Evolutionary conservation across 2,329 filamentous ascomycete genomes (phyloP).

Genomic region (Fusarium pilosicola): DNA sequence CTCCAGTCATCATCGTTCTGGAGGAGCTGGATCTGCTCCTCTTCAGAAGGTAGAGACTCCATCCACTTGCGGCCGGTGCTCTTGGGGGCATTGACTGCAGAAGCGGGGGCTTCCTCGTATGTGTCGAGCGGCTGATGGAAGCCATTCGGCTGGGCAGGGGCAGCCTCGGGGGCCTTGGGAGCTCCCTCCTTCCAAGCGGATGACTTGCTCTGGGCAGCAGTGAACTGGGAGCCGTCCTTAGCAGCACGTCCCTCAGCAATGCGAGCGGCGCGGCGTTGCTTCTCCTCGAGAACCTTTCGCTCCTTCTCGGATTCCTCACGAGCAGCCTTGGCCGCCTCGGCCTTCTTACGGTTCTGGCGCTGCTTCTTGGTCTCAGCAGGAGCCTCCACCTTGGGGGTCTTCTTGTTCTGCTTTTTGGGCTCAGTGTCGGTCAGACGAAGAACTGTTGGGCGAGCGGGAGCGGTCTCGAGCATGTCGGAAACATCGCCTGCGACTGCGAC

Average conservation of each 20-base stretch:
- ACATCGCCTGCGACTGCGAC: slow-evolving; percentile 75
- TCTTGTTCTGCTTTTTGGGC: slow-evolving; percentile 71
- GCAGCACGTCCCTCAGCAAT: slow-evolving; percentile 84
- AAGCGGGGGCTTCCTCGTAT: slow-evolving; percentile 55
- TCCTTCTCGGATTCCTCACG: slow-evolving; percentile 82
- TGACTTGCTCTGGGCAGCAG: slow-evolving; percentile 55
- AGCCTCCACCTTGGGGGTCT: slow-evolving; percentile 70
- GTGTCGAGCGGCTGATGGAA: slow-evolving; percentile 67
- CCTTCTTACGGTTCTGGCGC: slow-evolving; percentile 90
- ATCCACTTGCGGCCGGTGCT: slow-evolving; percentile 57
- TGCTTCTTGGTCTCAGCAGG: slow-evolving; percentile 91
- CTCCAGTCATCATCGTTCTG: slow-evolving; percentile 66
- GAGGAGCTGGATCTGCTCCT: slow-evolving; percentile 69
- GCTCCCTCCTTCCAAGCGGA: slow-evolving; percentile 57
- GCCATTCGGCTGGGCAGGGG: slow-evolving; percentile 47
- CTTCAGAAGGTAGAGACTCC: slow-evolving; percentile 66
- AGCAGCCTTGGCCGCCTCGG: slow-evolving; percentile 78
- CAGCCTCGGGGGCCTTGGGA: slow-evolving; percentile 46
- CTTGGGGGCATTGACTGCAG: slow-evolving; percentile 47
- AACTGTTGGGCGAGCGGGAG: slow-evolving; percentile 74
- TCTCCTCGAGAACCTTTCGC: slow-evolving; percentile 80
- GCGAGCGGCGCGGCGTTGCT: slow-evolving; percentile 83
- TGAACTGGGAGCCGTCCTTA: slow-evolving; percentile 77
- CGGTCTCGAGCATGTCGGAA: slow-evolving; percentile 89
- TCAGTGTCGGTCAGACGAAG: slow-evolving; percentile 78